phyloP scores from a whole-genome alignment of 2,329 filamentous ascomycete genomes.

The Xylaria sp. region DNA sequence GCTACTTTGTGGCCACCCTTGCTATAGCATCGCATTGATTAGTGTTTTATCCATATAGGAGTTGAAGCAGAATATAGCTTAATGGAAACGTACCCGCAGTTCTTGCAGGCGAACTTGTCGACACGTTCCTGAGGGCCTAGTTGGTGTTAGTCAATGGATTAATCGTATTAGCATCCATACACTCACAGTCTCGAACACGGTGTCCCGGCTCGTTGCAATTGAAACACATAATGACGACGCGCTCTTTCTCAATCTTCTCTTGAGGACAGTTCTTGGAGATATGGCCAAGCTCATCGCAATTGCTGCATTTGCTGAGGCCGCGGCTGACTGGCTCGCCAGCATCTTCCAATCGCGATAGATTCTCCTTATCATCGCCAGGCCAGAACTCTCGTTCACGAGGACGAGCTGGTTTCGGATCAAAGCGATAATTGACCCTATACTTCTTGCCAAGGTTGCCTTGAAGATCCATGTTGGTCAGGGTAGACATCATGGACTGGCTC shows the following conservation, averaged over 20 bases:
- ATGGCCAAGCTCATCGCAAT: constrained; percentile 75
- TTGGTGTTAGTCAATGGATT: constrained; percentile 33
- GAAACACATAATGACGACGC: constrained; percentile 66
- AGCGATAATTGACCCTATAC: constrained; percentile 72
- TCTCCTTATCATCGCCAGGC: constrained; percentile 69
- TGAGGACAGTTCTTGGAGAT: constrained; percentile 68
- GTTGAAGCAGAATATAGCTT: not conserved
- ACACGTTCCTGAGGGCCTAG: constrained; percentile 68
- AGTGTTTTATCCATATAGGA: not conserved
- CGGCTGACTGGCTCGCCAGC: constrained; percentile 72
- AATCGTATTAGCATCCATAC: not conserved
- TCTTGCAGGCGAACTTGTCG: constrained; percentile 74
- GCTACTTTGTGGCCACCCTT: constrained; percentile 62
- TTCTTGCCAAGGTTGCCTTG: constrained; percentile 75
- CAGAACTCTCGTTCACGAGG: constrained; percentile 69
- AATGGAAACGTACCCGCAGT: constrained; percentile 64
- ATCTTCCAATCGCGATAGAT: constrained; percentile 71
- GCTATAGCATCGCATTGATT: constrained; percentile 42
- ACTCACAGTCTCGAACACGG: constrained; percentile 75
- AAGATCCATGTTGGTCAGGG: constrained; percentile 77
- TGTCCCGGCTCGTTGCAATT: constrained; percentile 74
- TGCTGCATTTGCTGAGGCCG: constrained; percentile 69
- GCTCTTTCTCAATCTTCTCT: constrained; percentile 63
- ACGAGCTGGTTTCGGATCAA: constrained; percentile 66
- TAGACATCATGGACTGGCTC: constrained; percentile 62